Percentiles rank a stretch among this genome's conserved stretches.
phyloP scores from a whole-genome alignment of 2,329 filamentous ascomycete genomes.

The Arthroderma uncinatum region DNA sequence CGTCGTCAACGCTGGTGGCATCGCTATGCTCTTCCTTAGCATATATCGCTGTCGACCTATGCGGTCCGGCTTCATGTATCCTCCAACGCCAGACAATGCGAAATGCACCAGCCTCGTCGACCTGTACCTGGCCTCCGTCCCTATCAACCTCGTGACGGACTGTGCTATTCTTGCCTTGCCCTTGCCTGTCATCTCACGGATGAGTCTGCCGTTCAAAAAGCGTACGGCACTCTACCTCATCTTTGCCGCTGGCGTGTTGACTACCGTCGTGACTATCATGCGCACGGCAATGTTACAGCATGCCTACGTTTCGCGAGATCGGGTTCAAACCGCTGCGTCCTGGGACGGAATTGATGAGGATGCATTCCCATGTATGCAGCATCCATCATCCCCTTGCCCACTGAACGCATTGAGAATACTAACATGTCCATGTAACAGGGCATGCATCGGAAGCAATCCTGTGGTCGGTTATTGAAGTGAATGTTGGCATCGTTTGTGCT shows the following conservation, averaged over 20 bases:
- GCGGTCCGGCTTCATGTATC: constrained; percentile 54
- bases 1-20: constrained; percentile 67
- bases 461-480: constrained; percentile 91
- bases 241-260: constrained; percentile 78
- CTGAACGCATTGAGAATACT: background rate
- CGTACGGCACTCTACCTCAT: constrained; percentile 80
- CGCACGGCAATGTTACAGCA: constrained; percentile 81
- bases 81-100: constrained; percentile 35
- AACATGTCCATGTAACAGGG: constrained; percentile 37
- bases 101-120: constrained; percentile 52
- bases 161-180: constrained; percentile 77
- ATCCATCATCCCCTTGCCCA: constrained; percentile 24
- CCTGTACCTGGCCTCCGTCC: constrained; percentile 62
- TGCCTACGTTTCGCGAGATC: constrained; percentile 44
- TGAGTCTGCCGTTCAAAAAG: constrained; percentile 73
- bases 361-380: constrained; percentile 44
- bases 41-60: constrained; percentile 76
- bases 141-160: constrained; percentile 86
- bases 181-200: constrained; percentile 75
- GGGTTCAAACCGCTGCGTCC: constrained; percentile 26
- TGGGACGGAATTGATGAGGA: constrained; percentile 19
- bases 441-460: constrained; percentile 77
- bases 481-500: constrained; percentile 77
- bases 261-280: constrained; percentile 76
- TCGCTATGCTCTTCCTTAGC: constrained; percentile 73